Percentiles rank a stretch among this genome's conserved stretches.
phyloP scores from a whole-genome alignment of 192 early-diverging fungal genomes.

The Phlyctochytrium arcticum region DNA sequence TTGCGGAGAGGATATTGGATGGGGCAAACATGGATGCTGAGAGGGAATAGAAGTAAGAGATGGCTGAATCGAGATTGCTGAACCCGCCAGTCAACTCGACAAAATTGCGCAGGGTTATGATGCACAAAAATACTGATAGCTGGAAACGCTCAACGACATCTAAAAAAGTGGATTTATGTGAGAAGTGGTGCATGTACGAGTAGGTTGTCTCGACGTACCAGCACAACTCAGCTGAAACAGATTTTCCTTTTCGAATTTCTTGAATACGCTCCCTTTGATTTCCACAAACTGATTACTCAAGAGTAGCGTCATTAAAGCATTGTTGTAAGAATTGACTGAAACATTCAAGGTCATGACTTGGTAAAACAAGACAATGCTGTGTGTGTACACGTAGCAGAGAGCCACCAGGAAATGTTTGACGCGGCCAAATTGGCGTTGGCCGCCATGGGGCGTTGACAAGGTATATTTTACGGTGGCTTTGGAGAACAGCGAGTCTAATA shows the following conservation, averaged over 20 bases:
- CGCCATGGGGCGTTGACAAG: constrained; percentile 2
- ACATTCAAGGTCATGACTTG: constrained; percentile 96
- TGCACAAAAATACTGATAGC: constrained; percentile 76
- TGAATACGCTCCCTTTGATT: constrained; percentile 96
- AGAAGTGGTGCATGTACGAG: neutral
- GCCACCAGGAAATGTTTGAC: constrained; percentile 70
- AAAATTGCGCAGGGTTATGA: constrained; percentile 87
- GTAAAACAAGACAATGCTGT: constrained; percentile 89
- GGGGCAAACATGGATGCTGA: constrained; percentile 48
- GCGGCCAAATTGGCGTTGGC: constrained; percentile 29
- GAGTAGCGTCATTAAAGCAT: constrained; percentile 87
- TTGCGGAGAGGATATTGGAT: neutral
- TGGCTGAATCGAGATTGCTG: constrained; percentile 12
- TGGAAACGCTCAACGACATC: constrained; percentile 98
- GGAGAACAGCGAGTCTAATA: constrained; percentile 90
- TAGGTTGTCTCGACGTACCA: constrained; percentile 48
- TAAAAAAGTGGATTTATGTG: constrained; percentile 19
- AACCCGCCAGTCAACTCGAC: constrained; percentile 68
- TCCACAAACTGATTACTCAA: constrained; percentile 98
- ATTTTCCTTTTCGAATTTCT: constrained; percentile 94
- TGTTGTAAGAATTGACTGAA: constrained; percentile 93
- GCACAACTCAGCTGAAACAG: constrained; percentile 92
- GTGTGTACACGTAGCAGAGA: constrained; percentile 78
- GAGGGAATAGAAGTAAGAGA: constrained; percentile 18
- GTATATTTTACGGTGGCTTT: constrained; percentile 56